These are phyloP conservation scores for Xylaria castorea DNA, from an alignment of 495 filamentous ascomycete genomes.

Conservation along the genomic window DNA sequence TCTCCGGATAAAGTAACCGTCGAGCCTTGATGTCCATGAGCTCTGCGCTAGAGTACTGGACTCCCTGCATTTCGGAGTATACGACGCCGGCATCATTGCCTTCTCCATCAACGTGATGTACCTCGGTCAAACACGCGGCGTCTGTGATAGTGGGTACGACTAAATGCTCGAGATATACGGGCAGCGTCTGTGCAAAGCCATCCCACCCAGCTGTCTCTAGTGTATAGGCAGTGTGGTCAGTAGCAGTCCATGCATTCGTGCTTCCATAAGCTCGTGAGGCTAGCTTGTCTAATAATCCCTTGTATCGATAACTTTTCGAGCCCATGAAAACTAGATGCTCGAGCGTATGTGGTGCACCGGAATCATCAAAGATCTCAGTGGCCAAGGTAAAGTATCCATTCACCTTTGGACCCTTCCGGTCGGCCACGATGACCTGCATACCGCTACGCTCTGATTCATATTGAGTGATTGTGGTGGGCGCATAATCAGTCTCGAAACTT, in stretches of 20 bases:
- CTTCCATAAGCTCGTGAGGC: slow-evolving; percentile 89
- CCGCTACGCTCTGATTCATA: slow-evolving; percentile 83
- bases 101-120: slow-evolving; percentile 91
- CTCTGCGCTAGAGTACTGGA: slow-evolving; percentile 81
- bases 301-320: slow-evolving; percentile 91
- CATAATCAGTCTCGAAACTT: slow-evolving; percentile 86
- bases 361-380: slow-evolving; percentile 97
- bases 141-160: slow-evolving; percentile 91
- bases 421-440: slow-evolving; percentile 90
- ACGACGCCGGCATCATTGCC: slow-evolving; percentile 97
- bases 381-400: slow-evolving; percentile 94
- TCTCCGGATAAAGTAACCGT: slow-evolving; percentile 84
- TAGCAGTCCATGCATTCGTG: slow-evolving; percentile 96
- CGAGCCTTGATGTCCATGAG: slow-evolving; percentile 83
- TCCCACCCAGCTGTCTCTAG: slow-evolving; percentile 96
- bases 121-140: slow-evolving; percentile 91
- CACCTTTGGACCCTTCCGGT: slow-evolving; percentile 91
- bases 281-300: slow-evolving; percentile 92
- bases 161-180: slow-evolving; percentile 94
- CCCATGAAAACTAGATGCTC: slow-evolving; percentile 99
- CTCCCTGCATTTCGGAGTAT: slow-evolving; percentile 98
- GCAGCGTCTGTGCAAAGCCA: slow-evolving; percentile 91
- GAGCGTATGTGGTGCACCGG: slow-evolving; percentile 91
- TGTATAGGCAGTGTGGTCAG: slow-evolving; percentile 96
- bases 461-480: slow-evolving; percentile 81